Percentiles rank a stretch among this genome's conserved stretches.
Conservation (phyloP, 139 green algal genomes). For the Picochlorum sp. region DNA sequence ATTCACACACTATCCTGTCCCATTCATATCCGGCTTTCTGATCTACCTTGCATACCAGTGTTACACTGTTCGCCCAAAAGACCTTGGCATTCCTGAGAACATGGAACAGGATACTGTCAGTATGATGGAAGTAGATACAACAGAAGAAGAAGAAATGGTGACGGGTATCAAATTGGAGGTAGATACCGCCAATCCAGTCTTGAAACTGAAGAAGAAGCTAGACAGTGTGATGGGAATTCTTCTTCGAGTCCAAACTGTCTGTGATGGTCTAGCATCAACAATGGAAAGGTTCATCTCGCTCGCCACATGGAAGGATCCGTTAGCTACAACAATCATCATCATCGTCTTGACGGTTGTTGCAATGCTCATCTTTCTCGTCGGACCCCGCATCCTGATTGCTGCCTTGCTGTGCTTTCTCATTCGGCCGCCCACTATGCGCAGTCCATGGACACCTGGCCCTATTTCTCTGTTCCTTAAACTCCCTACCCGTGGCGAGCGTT, state of each 20-base stretch:
- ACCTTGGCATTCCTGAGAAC: neutral
- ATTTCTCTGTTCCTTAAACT: constrained; percentile 12
- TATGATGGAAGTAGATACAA: constrained; percentile 15
- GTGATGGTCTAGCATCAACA: constrained; percentile 13
- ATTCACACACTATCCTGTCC: constrained; percentile 2
- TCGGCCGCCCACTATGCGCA: constrained; percentile 27
- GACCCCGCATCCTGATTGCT: constrained; percentile 6
- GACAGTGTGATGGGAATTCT: constrained; percentile 14
- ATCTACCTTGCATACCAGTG: constrained; percentile 4
- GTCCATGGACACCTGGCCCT: constrained; percentile 14
- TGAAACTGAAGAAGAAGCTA: neutral
- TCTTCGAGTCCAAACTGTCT: constrained; percentile 17
- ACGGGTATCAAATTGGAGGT: neutral
- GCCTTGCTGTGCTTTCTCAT: constrained; percentile 20
- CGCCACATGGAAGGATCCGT: constrained; percentile 19
- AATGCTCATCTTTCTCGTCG: constrained; percentile 11
- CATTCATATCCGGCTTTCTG: constrained; percentile 14
- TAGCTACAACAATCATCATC: constrained; percentile 5
- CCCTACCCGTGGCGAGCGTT: neutral
- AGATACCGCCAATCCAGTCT: neutral
- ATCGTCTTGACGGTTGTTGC: neutral
- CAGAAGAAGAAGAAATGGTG: constrained; percentile 4
- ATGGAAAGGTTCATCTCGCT: constrained; percentile 22
- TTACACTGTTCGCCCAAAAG: neutral
- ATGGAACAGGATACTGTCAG: constrained; percentile 23